Evolutionary conservation across 176 grass and related monocot species (phyloP), one percentile per base, ranked within the genome.

Genomic region (Olyra latifolia): DNA sequence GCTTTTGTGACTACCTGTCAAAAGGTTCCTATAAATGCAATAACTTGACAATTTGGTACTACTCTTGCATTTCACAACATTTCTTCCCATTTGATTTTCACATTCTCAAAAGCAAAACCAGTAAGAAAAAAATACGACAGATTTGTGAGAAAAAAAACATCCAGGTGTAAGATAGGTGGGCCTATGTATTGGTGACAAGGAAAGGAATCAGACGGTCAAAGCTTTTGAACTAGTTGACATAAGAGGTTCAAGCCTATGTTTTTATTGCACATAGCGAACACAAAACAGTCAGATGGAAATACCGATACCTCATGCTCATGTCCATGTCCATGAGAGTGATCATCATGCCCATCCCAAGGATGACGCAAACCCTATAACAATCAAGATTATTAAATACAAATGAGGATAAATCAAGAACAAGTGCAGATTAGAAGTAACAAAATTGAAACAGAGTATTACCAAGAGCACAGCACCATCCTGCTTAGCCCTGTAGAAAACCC

Each of bases 401-500:
- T 42, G 19, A 27, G 15, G 56, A 1, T 6, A 65, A 35, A 73
- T 59, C 10, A 88, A 87, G 49, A 54, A 5, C 16, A 69, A 56
- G 8, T 2, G 23, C 24, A 78, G 56, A 35, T 20, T 19, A 2
- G 4, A 59, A 62, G 5, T 6, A 66, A 23, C 6, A 12, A 44
- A 55, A 67, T 27, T 1, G 0, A 29, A 66, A 68, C 11, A 66
- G 7, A 75, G 58, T 44, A 67, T 89, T 85, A 98, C 95, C 90
- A 98, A 91, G 50, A 92, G 85, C 56, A 81, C 86, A 66, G 92
- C 87, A 53, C 92, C 90, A 19, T 98, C 92, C 85, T 98, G 95
- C 74, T 98, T 98, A 79, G 95, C 95, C 83, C 92, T 89, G 81
- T 98, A 98, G 55, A 98, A 89, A 84, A 98, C 74, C 92, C 95